Base-by-base conservation (phyloP, 768 basidiomycete genomes). In the Collybia mongolica region DNA sequence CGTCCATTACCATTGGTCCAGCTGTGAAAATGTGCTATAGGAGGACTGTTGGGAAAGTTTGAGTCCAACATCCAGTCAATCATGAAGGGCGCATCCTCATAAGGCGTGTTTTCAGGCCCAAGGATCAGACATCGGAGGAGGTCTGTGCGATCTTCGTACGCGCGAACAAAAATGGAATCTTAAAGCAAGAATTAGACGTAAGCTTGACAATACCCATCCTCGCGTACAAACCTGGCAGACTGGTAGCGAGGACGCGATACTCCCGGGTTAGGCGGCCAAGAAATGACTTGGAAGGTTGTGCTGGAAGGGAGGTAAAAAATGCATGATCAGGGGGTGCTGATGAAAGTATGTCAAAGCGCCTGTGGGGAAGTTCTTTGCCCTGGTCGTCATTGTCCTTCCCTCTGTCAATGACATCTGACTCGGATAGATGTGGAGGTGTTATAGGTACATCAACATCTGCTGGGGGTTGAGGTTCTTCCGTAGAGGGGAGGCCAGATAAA, bases 1-100 rank as follows among this genome's bases (percentile, higher is more conserved):
- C 93, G 76, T 24, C 93, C 93, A 61, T 93, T 92, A 2, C 93
- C 93, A 66, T 93, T 92, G 5, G 94, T 97, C 90, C 93, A 95
- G 53, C 91, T 93, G 43, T 86, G 77, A 67, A 98, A 98, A 69
- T 91, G 88, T 8, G 94, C 95, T 48, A 83, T 73, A 0, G 94
- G 94, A 11, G 94, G 93, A 53, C 74, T 81, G 55, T 84, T 82
- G 39, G 86, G 93, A 64, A 88, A 97, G 65, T 87, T 85, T 47
- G 83, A 90, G 60, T 90, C 90, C 9, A 93, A 72, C 77, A 85
- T 82, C 90, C 90, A 93, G 68, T 98, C 94, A 49, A 97, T 96
- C 20, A 97, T 86, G 68, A 96, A 95, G 0, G 94, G 95, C 17
- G 92, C 91, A 65, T 95, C 88, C 65, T 91, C 82, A 57, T 96